Evolutionary conservation across 1,284 basidiomycete species (phyloP), one percentile per base, ranked within the genome.

Genomic region (Irpex sp.): DNA sequence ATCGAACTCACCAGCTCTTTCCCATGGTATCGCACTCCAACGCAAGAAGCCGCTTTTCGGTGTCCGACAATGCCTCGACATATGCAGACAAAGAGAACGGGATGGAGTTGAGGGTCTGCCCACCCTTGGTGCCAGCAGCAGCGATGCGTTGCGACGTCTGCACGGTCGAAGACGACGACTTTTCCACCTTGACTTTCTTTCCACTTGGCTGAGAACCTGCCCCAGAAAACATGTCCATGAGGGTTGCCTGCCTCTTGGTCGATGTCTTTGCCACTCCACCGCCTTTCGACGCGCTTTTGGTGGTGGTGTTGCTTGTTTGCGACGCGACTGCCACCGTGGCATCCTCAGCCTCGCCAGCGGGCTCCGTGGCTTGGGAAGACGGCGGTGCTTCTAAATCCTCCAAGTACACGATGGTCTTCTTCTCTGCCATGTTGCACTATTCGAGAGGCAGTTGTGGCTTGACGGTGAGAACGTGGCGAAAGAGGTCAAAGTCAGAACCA

Each of bases 11-110:
- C 91, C 91, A 93, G 68, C 85, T 88, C 71, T 86, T 86, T 50
- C 87, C 86, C 82, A 93, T 83, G 13, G 83, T 83, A 57, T 88
- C 84, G 68, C 84, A 86, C 73, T 93, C 91, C 26, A 93, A 81
- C 49, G 77, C 71, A 47, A 93, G 79, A 21, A 92, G 75, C 8
- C 76, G 71, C 62, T 75, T 83, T 67, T 88, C 80, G 62, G 88
- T 83, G 26, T 86, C 84, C 13, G 81, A 80, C 58, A 92, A 73
- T 1, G 82, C 80, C 3, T 80, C 80, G 55, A 78, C 67, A 68
- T 82, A 90, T n/a, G 78, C 79, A 19, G 78, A 79, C 66, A 85
- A 66, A 26, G 87, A 89, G 71, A 92, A 90, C 4, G 89, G 85
- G 50, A 92, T 88, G 9, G 86, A 80, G 70, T 92, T 90, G 51